phyloP scores from a whole-genome alignment of 306 rosid genomes.

The Cucumis melo region DNA sequence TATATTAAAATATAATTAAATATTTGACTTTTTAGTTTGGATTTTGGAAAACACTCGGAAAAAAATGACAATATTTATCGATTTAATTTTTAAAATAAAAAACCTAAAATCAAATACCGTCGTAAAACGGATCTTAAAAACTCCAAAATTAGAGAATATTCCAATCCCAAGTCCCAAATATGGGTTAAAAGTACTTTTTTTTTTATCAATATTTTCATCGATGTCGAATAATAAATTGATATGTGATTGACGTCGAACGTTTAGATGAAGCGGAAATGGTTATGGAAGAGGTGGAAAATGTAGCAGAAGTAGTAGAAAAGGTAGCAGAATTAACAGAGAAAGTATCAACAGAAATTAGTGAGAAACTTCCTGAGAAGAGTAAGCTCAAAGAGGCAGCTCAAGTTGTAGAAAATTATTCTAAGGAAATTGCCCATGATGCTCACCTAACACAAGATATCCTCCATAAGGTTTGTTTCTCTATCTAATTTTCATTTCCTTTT shows the following conservation, averaged over 20 bases:
- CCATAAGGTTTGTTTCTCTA: slow-evolving; percentile 1
- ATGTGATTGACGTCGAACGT: background rate
- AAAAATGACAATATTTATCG: too few species aligned
- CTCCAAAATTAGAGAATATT: too few species aligned
- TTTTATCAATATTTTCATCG: background rate
- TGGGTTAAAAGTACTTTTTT: too few species aligned
- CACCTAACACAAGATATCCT: background rate
- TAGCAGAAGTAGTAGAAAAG: slow-evolving; percentile 4
- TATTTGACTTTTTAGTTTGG: too few species aligned
- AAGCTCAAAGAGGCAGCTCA: background rate
- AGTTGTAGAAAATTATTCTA: background rate
- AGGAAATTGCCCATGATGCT: slow-evolving; percentile 3
- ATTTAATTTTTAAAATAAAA: too few species aligned
- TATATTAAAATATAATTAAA: too few species aligned
- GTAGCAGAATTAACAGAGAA: slow-evolving; percentile 4
- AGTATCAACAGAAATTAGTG: background rate
- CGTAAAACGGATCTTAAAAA: too few species aligned
- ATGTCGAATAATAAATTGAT: background rate
- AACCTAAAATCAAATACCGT: too few species aligned
- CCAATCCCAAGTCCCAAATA: too few species aligned
- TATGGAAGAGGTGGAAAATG: background rate
- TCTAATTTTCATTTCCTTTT: too few species aligned
- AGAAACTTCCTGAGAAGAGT: background rate
- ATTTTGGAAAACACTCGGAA: too few species aligned
- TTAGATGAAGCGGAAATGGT: background rate